Conservation (phyloP, 495 filamentous ascomycete species). For the Xylaria telfairii region DNA sequence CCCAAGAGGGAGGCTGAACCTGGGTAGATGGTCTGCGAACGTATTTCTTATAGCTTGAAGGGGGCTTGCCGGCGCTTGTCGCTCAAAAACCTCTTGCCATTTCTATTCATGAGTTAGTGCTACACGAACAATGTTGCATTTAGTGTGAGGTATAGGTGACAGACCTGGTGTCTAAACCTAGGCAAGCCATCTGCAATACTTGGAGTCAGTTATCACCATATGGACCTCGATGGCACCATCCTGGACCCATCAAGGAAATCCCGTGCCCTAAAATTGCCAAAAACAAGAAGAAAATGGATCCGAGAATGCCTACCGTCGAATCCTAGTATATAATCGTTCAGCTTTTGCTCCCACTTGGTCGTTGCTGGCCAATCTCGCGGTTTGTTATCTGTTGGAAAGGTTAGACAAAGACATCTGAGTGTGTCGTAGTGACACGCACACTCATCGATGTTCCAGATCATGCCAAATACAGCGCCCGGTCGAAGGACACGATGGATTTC, state of each 20-base stretch:
- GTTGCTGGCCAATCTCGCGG: slow-evolving; percentile 48
- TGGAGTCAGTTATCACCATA: too few species aligned
- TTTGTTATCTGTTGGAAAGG: slow-evolving; percentile 53
- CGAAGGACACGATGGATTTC: slow-evolving; percentile 65
- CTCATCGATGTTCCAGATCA: slow-evolving; percentile 73
- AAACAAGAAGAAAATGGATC: too few species aligned
- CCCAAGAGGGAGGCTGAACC: slow-evolving; percentile 58
- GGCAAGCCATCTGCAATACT: slow-evolving; percentile 58
- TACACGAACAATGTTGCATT: background rate
- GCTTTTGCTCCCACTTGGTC: slow-evolving; percentile 59
- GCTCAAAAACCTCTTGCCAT: slow-evolving; percentile 61
- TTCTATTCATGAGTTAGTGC: slow-evolving; percentile 32
- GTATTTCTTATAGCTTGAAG: slow-evolving; percentile 47
- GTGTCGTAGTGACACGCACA: slow-evolving; percentile 47
- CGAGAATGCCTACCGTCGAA: too few species aligned
- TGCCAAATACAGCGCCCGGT: slow-evolving; percentile 57
- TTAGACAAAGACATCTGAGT: slow-evolving; percentile 15
- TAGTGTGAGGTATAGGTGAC: slow-evolving; percentile 2
- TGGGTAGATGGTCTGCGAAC: slow-evolving; percentile 43
- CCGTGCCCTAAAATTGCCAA: too few species aligned
- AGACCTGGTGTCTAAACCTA: slow-evolving; percentile 57
- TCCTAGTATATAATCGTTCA: slow-evolving; percentile 58
- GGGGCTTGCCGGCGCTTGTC: slow-evolving; percentile 49
- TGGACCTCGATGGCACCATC: too few species aligned
- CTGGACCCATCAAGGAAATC: too few species aligned